Evolutionary conservation across 768 basidiomycete species (phyloP), one percentile per base, ranked within the genome.

Genomic region (Tylopilus sp.): DNA sequence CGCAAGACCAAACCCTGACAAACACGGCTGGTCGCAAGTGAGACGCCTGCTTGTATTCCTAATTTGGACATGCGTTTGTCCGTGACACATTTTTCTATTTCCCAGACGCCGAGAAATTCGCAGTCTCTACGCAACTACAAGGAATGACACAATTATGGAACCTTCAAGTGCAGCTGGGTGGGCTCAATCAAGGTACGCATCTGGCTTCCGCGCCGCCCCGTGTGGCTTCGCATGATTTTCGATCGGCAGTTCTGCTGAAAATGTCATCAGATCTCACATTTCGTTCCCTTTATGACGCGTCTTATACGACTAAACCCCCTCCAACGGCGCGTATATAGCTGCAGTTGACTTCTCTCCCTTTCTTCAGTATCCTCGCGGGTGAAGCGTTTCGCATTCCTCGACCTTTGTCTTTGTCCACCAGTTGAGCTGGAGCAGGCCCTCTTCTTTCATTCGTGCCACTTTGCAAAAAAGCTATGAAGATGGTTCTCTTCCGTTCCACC

Each of bases 1-100:
- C n/a, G n/a, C 29, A 41, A 28, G 50, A 13, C 25, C 55, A 60
- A 54, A 54, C 41, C 14, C 13, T 17, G 14, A 10, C 41, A 64
- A 57, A 52, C 21, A 45, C 19, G 4, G 50, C 48, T 31, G 42
- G 42, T n/a, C n/a, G n/a, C n/a, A n/a, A 25, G 14, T 36, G 48
- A 34, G 43, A 55, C 63, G 47, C 41, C 51, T 16, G 55, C 50
- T 70, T 68, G 60, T 70, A 55, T 57, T 67, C 66, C 65, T 14
- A 26, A 65, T 70, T 69, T 70, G 58, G 66, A 4, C 49, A 56
- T 65, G 12, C 45, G 40, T 40, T 67, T 69, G 65, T 69, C 19
- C 24, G 12, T 21, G 22, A n/a, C 7, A 26, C 19, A 10, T 37
- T 33, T 30, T 8, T 17, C 50, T 55, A 51, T 40, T 11, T 45